Evolutionary conservation across 225 moss, liverwort and hornwort species (phyloP), one percentile per base, ranked within the genome.

Genomic region (Polytrichum formosum): DNA sequence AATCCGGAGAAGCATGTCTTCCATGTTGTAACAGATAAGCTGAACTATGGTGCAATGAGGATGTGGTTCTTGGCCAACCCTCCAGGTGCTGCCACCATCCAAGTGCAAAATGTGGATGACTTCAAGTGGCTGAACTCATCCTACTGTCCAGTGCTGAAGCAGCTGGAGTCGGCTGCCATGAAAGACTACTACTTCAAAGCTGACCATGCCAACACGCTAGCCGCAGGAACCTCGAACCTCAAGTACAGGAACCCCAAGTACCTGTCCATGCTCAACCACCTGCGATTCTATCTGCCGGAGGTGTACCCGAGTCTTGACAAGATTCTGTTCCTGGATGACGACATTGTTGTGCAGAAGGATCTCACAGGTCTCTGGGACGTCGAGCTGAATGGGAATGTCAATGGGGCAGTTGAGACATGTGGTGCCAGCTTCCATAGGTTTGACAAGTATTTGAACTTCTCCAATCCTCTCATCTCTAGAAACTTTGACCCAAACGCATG

Each of bases 221-320:
- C 88, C 27, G 88, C 83, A 20, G 89, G 83, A 79, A 85, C 86
- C 30, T 81, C 86, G 2, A 89, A 86, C 70, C 72, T 89, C 62
- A 89, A 89, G 65, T 89, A 86, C 71, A 73, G 89, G 77, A 89
- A 89, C 69, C 89, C 89, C n/a, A 89, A 89, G 79, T 89, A 89
- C 64, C 61, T 89, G 27, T 89, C 89, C 4, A 89, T 89, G 89
- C 80, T 89, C n/a, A 89, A 89, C 73, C 89, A 89, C 75, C 55
- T 89, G 79, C 76, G 89, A 35, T 89, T 89, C 65, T 89, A 89
- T 73, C 81, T 89, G 56, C 86, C 86, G 2, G 89, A 86, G 72
- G 89, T 89, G 66, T 89, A 76, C 73, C 83, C 86, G 8, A 75
- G 75, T 68, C 80, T 89, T 21, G 70, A 79, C 22, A 89, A 89